phyloP scores from a whole-genome alignment of 768 basidiomycete species.

The Neoboletus subvelutipes region DNA sequence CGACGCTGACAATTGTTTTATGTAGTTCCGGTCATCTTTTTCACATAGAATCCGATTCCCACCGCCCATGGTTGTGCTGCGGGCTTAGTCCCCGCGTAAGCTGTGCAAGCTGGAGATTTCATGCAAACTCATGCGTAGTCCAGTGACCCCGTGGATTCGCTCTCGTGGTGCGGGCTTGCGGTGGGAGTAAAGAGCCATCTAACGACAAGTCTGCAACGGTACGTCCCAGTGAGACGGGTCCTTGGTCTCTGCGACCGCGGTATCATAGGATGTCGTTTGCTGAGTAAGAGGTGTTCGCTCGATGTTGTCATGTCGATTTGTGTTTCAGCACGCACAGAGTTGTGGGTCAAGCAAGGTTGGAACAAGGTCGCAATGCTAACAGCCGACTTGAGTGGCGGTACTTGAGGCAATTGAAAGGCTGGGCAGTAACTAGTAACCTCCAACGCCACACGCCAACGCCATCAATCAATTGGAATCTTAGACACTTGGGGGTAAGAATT shows the following conservation, averaged over 20 bases:
- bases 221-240: too few relatives aligned
- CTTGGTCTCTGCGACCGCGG: not conserved
- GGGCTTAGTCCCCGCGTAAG: slow-evolving; percentile 22
- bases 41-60: slow-evolving; percentile 22
- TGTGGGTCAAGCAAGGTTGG: slow-evolving; percentile 3
- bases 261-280: not conserved
- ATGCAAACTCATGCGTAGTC: not conserved
- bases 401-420: slow-evolving; percentile 18
- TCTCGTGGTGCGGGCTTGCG: not conserved
- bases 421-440: slow-evolving; percentile 9
- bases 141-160: not conserved
- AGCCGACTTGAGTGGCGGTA: slow-evolving; percentile 23
- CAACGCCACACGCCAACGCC: slow-evolving; percentile 21
- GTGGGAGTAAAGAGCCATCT: not conserved
- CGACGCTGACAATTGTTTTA: slow-evolving; percentile 12
- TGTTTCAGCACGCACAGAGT: slow-evolving; percentile 21
- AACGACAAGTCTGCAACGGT: not conserved
- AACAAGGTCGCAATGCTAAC: slow-evolving; percentile 31
- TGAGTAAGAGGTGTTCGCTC: not conserved
- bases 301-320: slow-evolving; percentile 3
- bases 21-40: slow-evolving; percentile 18
- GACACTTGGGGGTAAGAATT: slow-evolving; percentile 2
- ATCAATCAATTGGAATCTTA: slow-evolving; percentile 21
- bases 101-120: slow-evolving; percentile 18
- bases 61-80: slow-evolving; percentile 21